Base-by-base conservation (phyloP, 192 early-diverging fungal genomes). In the Backusella tuberculispora region DNA sequence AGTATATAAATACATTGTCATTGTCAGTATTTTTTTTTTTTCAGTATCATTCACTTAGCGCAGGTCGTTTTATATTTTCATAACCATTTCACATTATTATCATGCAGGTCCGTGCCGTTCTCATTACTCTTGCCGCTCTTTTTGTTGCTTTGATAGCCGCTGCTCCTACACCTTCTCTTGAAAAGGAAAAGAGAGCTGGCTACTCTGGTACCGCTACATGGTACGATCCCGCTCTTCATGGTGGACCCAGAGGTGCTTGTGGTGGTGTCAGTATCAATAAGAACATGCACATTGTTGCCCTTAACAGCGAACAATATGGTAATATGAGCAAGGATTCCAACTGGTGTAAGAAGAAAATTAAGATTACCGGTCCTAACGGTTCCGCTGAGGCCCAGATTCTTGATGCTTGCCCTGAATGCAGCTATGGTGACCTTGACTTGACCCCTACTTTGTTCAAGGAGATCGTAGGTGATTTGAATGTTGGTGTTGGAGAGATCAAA, bases 351-450 rank as follows among this genome's bases (percentile, higher is more conserved):
- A 42, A 65, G 63, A 68, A 45, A 24, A 66, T 80, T 19, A 34
- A 37, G 15, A 76, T 80, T 42, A 75, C 34, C 1, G 64, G 79
- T 24, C 78, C 83, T 37, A 85, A 84, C 10, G 47, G 79, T 74
- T 71, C 83, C 38, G 83, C 82, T 29, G 82, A 76, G 64, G 88
- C 85, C 2, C 85, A 34, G 2, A 81, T 90, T 42, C 76, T 77
- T 10, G 88, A 90, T 76, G 80, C 79, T n/a, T 90, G 88, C 74
- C 85, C 87, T 1, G 79, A 68, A 5, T 90, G 88, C 69, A 76
- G 75, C 19, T 26, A 44, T 9, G 87, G 88, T 38, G 77, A 81
- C 34, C 77, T 90, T 9, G 88, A 90, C 73, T 69, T 90, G 14
- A 85, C 84, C 40, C 85, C 85, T 4, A 63, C 77, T 3, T 79